phyloP scores from a whole-genome alignment of 2,329 filamentous ascomycete species.

The Colletotrichum euphorbiae region DNA sequence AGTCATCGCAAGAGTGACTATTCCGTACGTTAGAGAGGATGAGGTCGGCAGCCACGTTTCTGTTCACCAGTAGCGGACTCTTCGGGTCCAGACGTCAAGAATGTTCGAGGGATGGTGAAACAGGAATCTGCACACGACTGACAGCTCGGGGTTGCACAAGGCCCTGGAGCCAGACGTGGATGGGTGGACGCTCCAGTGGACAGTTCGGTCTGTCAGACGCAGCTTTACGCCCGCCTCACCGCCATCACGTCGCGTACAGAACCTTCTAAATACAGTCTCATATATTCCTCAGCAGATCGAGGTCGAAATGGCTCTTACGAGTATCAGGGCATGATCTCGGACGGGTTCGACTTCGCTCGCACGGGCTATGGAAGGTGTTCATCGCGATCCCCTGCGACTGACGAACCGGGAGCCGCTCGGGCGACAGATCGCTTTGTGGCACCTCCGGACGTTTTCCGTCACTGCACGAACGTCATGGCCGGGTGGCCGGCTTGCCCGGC shows the following conservation, averaged over 20 bases:
- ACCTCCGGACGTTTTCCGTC: slow-evolving; percentile 26
- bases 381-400: slow-evolving; percentile 11
- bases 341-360: neutral
- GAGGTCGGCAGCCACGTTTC: neutral
- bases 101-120: slow-evolving; percentile 5
- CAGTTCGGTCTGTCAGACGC: no score
- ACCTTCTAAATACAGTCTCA: neutral
- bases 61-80: neutral
- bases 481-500: slow-evolving; percentile 30
- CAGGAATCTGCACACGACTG: neutral
- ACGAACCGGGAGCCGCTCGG: slow-evolving; percentile 26
- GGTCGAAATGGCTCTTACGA: neutral
- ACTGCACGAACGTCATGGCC: slow-evolving; percentile 20
- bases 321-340: slow-evolving; percentile 15
- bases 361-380: slow-evolving; percentile 5
- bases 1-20: no score
- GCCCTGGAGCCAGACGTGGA: neutral
- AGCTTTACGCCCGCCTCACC: neutral
- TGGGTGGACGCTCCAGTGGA: no score
- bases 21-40: neutral
- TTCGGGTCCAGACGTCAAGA: slow-evolving; percentile 2
- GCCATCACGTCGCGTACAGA: neutral
- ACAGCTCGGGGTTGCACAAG: neutral
- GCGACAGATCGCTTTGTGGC: slow-evolving; percentile 15
- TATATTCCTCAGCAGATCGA: no score